Percentiles rank a stretch among this genome's conserved stretches.
phyloP scores from a whole-genome alignment of 1,139 yeast species.

The Petasospora fabianii region DNA sequence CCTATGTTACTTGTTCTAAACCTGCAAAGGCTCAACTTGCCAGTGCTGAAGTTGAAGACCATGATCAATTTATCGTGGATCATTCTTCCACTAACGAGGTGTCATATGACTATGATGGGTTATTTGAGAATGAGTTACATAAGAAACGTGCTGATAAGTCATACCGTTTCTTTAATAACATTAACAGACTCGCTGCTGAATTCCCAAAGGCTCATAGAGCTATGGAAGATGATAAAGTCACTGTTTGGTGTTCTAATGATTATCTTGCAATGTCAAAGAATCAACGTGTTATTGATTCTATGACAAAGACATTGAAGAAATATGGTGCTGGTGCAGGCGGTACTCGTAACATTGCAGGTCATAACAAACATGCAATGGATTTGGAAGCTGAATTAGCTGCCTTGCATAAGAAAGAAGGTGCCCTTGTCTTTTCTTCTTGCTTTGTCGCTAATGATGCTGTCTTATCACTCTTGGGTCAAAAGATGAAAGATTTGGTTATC shows the following conservation, averaged over 20 bases:
- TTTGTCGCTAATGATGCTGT: conserved; percentile 97
- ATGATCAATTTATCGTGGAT: conserved; percentile 27
- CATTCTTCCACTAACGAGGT: conserved; percentile 39
- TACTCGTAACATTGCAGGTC: conserved; percentile 98
- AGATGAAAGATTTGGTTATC: conserved; percentile 82
- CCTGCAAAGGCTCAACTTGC: conserved; percentile 47
- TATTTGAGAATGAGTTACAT: conserved; percentile 57
- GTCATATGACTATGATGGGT: conserved; percentile 62
- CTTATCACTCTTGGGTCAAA: conserved; percentile 86
- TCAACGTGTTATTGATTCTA: conserved; percentile 63
- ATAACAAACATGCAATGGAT: conserved; percentile 79
- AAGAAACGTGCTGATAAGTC: conserved; percentile 85
- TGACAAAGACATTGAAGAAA: conserved; percentile 77
- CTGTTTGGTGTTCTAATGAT: conserved; percentile 98
- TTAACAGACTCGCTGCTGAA: conserved; percentile 90
- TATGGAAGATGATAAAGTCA: conserved; percentile 73
- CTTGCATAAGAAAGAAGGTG: conserved; percentile 92
- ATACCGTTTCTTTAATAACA: conserved; percentile 93
- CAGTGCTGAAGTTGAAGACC: conserved; percentile 36
- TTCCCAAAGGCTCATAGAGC: conserved; percentile 90
- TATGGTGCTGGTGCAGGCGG: conserved; percentile 99
- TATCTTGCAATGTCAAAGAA: conserved; percentile 93
- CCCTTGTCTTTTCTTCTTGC: conserved; percentile 92
- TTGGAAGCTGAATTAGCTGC: conserved; percentile 86
- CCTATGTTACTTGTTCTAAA: conserved; percentile 49